Conservation (phyloP, 192 early-diverging fungal species). For the Gigaspora rosea region DNA sequence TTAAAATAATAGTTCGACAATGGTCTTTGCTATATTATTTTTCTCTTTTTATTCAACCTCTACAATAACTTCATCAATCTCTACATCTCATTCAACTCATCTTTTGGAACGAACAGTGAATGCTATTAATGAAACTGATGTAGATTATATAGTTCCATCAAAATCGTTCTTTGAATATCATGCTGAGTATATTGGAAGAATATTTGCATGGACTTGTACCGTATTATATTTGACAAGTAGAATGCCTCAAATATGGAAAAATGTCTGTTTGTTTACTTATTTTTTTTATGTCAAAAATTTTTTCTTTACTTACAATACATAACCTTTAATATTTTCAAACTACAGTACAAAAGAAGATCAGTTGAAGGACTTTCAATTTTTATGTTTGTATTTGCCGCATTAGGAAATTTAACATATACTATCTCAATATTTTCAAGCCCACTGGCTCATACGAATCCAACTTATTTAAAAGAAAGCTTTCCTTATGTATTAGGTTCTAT, state of each 20-base stretch:
- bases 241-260: slow-evolving; percentile 76
- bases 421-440: slow-evolving; percentile 50
- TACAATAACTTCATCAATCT: slow-evolving; percentile 3
- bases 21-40: slow-evolving; percentile 27
- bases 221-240: slow-evolving; percentile 67
- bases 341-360: slow-evolving; percentile 53
- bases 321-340: neutral
- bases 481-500: slow-evolving; percentile 71
- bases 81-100: neutral
- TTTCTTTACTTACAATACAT: too few species aligned
- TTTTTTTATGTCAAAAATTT: too few species aligned
- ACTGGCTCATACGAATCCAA: slow-evolving; percentile 33
- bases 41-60: slow-evolving; percentile 26
- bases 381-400: slow-evolving; percentile 75
- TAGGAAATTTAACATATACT: slow-evolving; percentile 69
- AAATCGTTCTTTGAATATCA: slow-evolving; percentile 19
- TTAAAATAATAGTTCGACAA: neutral
- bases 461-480: slow-evolving; percentile 40
- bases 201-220: slow-evolving; percentile 72
- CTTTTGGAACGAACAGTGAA: neutral
- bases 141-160: neutral
- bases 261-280: slow-evolving; percentile 38
- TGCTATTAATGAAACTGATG: neutral
- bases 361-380: slow-evolving; percentile 71
- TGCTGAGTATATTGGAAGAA: slow-evolving; percentile 46